Base-by-base conservation (phyloP, 176 grass and related monocot species). In the Typha latifolia region DNA sequence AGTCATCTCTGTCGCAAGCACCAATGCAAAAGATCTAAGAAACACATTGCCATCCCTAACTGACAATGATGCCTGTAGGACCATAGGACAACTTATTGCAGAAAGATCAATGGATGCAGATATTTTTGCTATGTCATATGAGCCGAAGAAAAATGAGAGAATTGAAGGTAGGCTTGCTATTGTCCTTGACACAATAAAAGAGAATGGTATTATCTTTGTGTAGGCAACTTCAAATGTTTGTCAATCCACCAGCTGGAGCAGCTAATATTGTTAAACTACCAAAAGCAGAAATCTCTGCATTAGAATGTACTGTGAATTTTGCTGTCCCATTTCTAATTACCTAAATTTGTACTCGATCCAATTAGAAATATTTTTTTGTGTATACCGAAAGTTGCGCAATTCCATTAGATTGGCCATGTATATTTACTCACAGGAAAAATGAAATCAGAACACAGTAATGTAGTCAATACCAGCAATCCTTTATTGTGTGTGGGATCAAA, bases 61-160 rank as follows among this genome's bases (percentile, higher is more conserved):
- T 16, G 82, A 91, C 9, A 77, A 91, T 19, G 67, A 84, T 49
- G 91, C 91, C 4, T 91, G 87, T 79, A 57, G 87, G 63, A 87
- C 87, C 21, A 82, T 96, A 23, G 91, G 87, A 12, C 82, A 84
- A 61, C 78, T 96, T 49, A 90, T 96, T n/a, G 87, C 87, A 4
- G 91, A 90, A 75, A 73, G 91, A 80, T 82, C 91, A 63, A 96
- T 78, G 87, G 91, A 96, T 20, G 91, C 91, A 52, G 91, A 96
- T 53, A 81, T 90, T 49, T 90, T 90, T 61, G 87, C 87, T 20
- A 61, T 96, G 70, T 72, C 87, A 14, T 96, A 78, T 59, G 87
- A 96, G 63, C 84, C 87, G 20, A 96, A 77, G 73, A 90, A 90
- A 68, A 83, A 96, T 9, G 91, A 85, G 71, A 81, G 76, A 64